phyloP scores from a whole-genome alignment of 176 grass and related monocot species.

The Stipa capillata region DNA sequence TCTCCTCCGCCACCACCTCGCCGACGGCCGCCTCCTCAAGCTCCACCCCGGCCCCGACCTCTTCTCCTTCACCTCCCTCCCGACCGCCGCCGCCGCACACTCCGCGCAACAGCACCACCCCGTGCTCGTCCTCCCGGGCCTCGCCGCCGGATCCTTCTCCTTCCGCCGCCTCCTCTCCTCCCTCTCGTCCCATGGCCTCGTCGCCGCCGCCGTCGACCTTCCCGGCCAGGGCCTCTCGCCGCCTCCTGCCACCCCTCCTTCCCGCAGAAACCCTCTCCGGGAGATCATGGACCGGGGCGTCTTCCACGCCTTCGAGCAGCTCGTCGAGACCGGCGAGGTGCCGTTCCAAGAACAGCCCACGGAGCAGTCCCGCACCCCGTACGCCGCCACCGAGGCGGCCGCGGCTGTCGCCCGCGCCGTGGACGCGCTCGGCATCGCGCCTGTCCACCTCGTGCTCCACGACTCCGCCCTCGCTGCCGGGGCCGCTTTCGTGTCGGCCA shows the following conservation, averaged over 20 bases:
- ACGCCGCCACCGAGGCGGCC: constrained; percentile 34
- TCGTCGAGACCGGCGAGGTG: constrained; percentile 58
- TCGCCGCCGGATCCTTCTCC: constrained; percentile 64
- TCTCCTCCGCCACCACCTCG: constrained; percentile 26
- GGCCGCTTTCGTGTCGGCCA: constrained; percentile 31
- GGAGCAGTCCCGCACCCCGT: constrained; percentile 6
- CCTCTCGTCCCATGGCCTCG: constrained; percentile 26
- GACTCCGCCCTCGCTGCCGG: constrained; percentile 50
- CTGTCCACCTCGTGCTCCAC: constrained; percentile 69
- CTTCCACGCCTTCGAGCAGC: constrained; percentile 77
- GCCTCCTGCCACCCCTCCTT: not conserved
- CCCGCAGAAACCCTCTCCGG: constrained; percentile 6
- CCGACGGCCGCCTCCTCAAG: constrained; percentile 40
- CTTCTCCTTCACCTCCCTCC: constrained; percentile 39
- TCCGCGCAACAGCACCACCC: not conserved
- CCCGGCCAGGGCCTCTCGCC: constrained; percentile 48
- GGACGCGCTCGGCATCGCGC: constrained; percentile 34
- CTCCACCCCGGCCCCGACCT: constrained; percentile 25
- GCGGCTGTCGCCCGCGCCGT: constrained; percentile 32
- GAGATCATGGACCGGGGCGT: constrained; percentile 55
- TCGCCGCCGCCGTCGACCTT: constrained; percentile 36
- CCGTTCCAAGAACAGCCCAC: constrained; percentile 38
- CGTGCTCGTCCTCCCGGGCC: constrained; percentile 49
- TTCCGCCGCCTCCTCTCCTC: constrained; percentile 38
- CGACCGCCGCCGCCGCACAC: not conserved